Conservation (phyloP, 306 rosid species). For the Citrullus colocynthis region DNA sequence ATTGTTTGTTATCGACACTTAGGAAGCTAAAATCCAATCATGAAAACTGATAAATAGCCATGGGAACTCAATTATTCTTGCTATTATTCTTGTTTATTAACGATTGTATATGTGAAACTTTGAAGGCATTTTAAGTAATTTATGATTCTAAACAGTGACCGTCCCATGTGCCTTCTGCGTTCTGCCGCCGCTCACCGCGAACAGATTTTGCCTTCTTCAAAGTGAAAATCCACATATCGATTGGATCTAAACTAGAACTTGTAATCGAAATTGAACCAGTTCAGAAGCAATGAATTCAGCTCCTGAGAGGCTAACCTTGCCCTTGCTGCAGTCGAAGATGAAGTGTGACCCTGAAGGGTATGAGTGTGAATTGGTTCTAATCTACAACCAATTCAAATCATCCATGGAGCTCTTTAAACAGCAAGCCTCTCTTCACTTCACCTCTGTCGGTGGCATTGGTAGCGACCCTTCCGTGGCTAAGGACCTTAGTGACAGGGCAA, state of each 20-base stretch:
- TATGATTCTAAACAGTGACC: neutral
- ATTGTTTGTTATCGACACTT: no score
- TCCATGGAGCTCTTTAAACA: constrained; percentile 55
- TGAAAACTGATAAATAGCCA: no score
- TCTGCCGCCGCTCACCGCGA: neutral
- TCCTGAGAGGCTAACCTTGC: constrained; percentile 55
- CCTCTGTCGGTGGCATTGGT: constrained; percentile 53
- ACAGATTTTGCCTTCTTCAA: neutral
- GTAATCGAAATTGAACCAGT: neutral
- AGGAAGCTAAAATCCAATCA: no score
- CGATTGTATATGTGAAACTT: no score
- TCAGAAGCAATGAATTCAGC: constrained; percentile 15
- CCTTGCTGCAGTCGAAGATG: constrained; percentile 64
- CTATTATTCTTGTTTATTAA: no score
- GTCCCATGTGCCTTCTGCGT: neutral
- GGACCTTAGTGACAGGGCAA: constrained; percentile 60
- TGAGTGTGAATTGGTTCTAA: constrained; percentile 44
- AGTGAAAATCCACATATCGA: neutral
- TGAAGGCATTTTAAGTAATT: no score
- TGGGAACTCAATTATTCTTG: no score
- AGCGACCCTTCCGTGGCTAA: constrained; percentile 55
- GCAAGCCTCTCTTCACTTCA: constrained; percentile 53
- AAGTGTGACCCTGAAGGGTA: constrained; percentile 85
- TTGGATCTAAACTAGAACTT: neutral
- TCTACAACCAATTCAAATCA: constrained; percentile 57